Conservation (phyloP, 2,329 filamentous ascomycete genomes). For the Elsinoe necatrix region DNA sequence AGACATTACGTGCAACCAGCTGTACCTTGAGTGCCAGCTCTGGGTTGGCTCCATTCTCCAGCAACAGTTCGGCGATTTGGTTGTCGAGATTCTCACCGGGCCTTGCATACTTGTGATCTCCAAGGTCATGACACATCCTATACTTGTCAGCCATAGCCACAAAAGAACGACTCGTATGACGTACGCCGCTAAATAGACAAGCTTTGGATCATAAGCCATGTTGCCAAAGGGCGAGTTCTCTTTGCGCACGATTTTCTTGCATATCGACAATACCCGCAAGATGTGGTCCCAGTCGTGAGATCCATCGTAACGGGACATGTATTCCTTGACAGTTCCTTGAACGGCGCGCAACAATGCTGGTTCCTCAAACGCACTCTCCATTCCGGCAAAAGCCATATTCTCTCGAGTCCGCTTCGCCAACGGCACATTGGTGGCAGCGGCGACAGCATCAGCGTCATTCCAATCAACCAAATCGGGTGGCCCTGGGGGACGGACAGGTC, state of each 20-base stretch:
- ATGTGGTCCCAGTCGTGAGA: slow-evolving; percentile 88
- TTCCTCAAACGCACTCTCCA: slow-evolving; percentile 17
- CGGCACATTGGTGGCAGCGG: neutral
- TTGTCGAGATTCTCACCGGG: slow-evolving; percentile 46
- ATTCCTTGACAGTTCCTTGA: slow-evolving; percentile 56
- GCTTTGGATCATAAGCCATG: slow-evolving; percentile 40
- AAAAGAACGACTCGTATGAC: neutral
- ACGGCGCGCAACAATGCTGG: slow-evolving; percentile 25
- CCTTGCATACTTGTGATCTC: slow-evolving; percentile 70
- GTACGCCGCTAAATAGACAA: slow-evolving; percentile 57
- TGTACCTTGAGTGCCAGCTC: slow-evolving; percentile 60
- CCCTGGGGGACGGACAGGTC: slow-evolving; percentile 13
- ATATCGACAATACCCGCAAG: slow-evolving; percentile 65
- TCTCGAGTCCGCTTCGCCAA: slow-evolving; percentile 14
- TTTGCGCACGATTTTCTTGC: slow-evolving; percentile 52
- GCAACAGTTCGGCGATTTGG: slow-evolving; percentile 48
- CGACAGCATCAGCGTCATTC: slow-evolving; percentile 13
- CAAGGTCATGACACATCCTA: slow-evolving; percentile 59
- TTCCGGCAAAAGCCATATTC: slow-evolving; percentile 16
- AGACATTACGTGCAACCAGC: slow-evolving; percentile 64
- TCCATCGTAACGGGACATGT: slow-evolving; percentile 71
- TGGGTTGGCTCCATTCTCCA: slow-evolving; percentile 47
- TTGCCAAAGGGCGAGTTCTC: slow-evolving; percentile 35
- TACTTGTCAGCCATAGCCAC: neutral
- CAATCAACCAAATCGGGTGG: slow-evolving; percentile 14